Evolutionary conservation across 2,329 filamentous ascomycete species (phyloP).

Genomic region (Zymoseptoria tritici): DNA sequence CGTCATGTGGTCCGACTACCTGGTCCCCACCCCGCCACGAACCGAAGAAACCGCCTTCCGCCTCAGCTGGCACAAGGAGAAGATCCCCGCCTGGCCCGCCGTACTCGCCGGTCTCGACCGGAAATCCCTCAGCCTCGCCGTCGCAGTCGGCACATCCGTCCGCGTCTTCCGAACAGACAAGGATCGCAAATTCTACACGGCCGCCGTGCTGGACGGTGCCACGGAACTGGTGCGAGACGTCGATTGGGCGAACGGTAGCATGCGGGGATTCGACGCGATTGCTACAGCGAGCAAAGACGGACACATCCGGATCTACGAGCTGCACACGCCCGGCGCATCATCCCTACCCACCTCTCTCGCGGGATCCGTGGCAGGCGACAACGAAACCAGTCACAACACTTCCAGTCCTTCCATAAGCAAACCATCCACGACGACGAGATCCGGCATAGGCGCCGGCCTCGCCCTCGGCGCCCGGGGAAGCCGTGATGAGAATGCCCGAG

Average conservation of each 20-base stretch:
- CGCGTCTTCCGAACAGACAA: constrained; percentile 73
- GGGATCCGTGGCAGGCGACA: constrained; percentile 10
- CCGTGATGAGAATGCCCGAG: constrained; percentile 47
- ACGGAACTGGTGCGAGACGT: constrained; percentile 70
- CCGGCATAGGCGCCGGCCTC: constrained; percentile 48
- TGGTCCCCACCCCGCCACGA: constrained; percentile 61
- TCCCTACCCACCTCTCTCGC: constrained; percentile 11
- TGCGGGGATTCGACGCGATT: constrained; percentile 80
- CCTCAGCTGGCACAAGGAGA: constrained; percentile 82
- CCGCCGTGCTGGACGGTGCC: constrained; percentile 67
- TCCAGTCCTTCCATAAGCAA: not conserved
- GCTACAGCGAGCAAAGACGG: constrained; percentile 93
- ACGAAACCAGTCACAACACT: constrained; percentile 5
- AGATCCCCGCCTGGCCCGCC: constrained; percentile 68
- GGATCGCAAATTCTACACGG: constrained; percentile 75
- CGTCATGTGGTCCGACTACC: constrained; percentile 66
- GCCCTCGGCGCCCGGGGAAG: constrained; percentile 43
- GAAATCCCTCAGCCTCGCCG: constrained; percentile 72
- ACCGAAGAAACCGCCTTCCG: constrained; percentile 84
- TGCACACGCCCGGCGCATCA: constrained; percentile 50
- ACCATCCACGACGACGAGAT: constrained; percentile 20
- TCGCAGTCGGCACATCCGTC: constrained; percentile 77
- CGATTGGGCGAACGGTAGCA: constrained; percentile 86
- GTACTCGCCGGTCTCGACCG: constrained; percentile 72
- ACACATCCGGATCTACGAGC: constrained; percentile 76